These are phyloP conservation scores for Chrysopogon serrulatus DNA, from an alignment of 176 grass and related monocot genomes.

Conservation along the genomic window DNA sequence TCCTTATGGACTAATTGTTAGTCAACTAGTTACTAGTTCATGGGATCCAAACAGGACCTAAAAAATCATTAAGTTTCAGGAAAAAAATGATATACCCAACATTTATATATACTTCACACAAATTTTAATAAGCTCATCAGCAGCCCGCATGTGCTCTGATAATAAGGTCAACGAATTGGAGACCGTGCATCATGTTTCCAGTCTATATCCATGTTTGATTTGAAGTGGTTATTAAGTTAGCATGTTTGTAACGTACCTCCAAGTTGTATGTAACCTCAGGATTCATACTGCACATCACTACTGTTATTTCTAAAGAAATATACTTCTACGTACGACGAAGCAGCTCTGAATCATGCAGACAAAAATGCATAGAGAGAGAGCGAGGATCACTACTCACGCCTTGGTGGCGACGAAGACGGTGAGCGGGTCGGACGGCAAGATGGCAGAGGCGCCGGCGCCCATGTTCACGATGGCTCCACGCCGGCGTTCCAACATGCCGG, in stretches of 20 bases:
- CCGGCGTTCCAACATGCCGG: constrained; percentile 52
- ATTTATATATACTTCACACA: not conserved
- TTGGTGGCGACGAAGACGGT: constrained; percentile 70
- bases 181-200: not conserved
- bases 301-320: not conserved
- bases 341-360: too few relatives aligned
- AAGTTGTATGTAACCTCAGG: not conserved
- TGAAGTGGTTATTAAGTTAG: too few relatives aligned
- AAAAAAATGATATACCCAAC: not conserved
- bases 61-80: not conserved
- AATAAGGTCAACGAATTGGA: too few relatives aligned
- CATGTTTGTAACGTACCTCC: too few relatives aligned
- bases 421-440: constrained; percentile 76
- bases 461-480: constrained; percentile 70
- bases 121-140: not conserved
- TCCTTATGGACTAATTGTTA: too few relatives aligned
- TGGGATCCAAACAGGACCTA: too few relatives aligned
- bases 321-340: not conserved
- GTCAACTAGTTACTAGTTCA: too few relatives aligned
- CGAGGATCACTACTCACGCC: constrained; percentile 33
- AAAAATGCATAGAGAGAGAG: too few relatives aligned
- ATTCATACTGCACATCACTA: not conserved
- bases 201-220: too few relatives aligned
- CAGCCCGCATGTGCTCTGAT: too few relatives aligned
- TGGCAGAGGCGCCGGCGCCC: constrained; percentile 53